Evolutionary conservation across 1,284 basidiomycete genomes (phyloP), one percentile per base, ranked within the genome.

Genomic region (Microbotryomycetes sp.): DNA sequence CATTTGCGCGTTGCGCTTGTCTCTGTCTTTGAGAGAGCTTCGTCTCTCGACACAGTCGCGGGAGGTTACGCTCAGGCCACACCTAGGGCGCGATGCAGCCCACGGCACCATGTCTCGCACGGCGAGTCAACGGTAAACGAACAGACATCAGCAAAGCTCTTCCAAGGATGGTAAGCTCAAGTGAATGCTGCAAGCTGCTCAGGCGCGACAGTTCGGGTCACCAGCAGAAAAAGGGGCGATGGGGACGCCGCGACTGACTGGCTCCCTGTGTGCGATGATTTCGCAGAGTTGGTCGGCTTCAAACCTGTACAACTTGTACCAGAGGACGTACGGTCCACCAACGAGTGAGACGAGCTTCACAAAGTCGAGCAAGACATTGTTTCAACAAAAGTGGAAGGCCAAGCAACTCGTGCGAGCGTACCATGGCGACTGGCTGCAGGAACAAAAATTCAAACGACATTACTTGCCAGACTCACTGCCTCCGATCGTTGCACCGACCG

Each of bases 391-490:
- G 46, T 97, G 92, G 89, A 81, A 80, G 26, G 84, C 90, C 19
- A 97, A 97, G 77, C 82, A 86, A n/a, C 83, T 93, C 64, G 83
- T 92, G 31, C 86, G 93, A 61, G 92, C 85, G 4, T 98, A 98
- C 80, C 94, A 98, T 75, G 93, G 93, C 46, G 93, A 98, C 81
- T 88, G 85, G 77, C 92, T 97, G 66, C 86, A 86, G 59, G 91
- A 94, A 79, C 88, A 87, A 72, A 85, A 86, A 47, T 97, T 97
- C 83, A 93, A 94, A 76, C 85, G 89, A 56, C 94, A 92, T 88
- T 97, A 92, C 76, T 82, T 98, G 25, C 94, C 94, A 12, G 80
- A 83, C 60, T 85, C 83, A 0, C 80, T 98, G 15, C 93, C 94
- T 0, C 88, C 90, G 69, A 88, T 96, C 57, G 86, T 88, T 53